Evolutionary conservation across 2,329 filamentous ascomycete genomes (phyloP).

Genomic region (Chalaropsis ovoidea): DNA sequence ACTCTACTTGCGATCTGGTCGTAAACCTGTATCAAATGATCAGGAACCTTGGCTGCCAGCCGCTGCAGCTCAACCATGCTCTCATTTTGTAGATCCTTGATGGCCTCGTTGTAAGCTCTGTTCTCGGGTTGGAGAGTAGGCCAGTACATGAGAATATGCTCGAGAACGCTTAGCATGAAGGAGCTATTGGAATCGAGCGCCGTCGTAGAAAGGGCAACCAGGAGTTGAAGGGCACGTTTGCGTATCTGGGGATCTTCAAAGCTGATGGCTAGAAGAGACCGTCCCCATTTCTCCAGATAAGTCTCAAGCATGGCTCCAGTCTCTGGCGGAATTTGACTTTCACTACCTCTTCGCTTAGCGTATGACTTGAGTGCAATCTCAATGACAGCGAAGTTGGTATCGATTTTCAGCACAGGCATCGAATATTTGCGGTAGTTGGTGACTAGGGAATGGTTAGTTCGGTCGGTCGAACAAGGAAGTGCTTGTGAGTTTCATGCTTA

Average conservation of each 20-base stretch:
- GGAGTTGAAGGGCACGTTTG: slow-evolving; percentile 69
- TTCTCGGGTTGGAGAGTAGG: slow-evolving; percentile 62
- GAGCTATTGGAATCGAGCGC: slow-evolving; percentile 64
- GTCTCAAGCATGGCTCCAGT: slow-evolving; percentile 35
- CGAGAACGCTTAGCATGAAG: slow-evolving; percentile 81
- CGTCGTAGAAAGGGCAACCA: slow-evolving; percentile 74
- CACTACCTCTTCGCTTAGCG: slow-evolving; percentile 55
- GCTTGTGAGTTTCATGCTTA: slow-evolving; percentile 33
- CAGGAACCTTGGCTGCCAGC: slow-evolving; percentile 79
- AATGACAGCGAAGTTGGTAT: slow-evolving; percentile 81
- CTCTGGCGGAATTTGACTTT: slow-evolving; percentile 15
- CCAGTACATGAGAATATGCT: slow-evolving; percentile 80
- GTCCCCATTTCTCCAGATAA: slow-evolving; percentile 62
- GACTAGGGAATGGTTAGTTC: slow-evolving; percentile 32
- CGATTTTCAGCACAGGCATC: slow-evolving; percentile 63
- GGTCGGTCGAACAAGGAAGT: background rate
- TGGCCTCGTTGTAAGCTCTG: slow-evolving; percentile 69
- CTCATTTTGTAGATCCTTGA: slow-evolving; percentile 77
- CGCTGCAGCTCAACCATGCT: slow-evolving; percentile 81
- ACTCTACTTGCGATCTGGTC: slow-evolving; percentile 76
- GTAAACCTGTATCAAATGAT: slow-evolving; percentile 80
- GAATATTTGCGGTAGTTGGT: slow-evolving; percentile 58
- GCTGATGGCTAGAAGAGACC: slow-evolving; percentile 56
- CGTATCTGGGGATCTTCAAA: slow-evolving; percentile 78
- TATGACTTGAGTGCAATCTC: slow-evolving; percentile 85